Evolutionary conservation across 495 filamentous ascomycete species (phyloP), one percentile per base, ranked within the genome.

Genomic region (Penicillium lagena): DNA sequence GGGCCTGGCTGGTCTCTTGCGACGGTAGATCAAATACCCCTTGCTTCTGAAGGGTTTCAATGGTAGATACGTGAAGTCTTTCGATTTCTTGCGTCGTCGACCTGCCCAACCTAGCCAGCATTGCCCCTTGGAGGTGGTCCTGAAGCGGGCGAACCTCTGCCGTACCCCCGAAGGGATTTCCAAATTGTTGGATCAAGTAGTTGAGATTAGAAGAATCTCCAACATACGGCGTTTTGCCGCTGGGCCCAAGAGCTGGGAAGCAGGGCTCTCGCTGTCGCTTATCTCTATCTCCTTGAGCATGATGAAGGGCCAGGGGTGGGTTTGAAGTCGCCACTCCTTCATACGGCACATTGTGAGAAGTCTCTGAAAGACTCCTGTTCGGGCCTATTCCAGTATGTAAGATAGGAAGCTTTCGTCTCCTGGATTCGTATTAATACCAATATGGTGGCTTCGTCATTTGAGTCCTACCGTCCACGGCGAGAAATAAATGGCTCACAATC

Each of bases 171-270:
- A 45, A 52, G 4, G 50, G 50, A 14, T 49, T 41, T 11, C 50
- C 50, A 38, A 53, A 53, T 30, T 53, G 37, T 42, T 45, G 50
- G 27, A 53, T 33, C 15, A 53, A 32, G 15, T 53, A 53, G 17
- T 53, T 53, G 4, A 53, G 15, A 29, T 53, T 53, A 7, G 42
- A 53, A 9, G 46, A 41, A 13, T 53, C 50, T 6, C 38, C 50
- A 31, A 53, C 42, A 42, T 49, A 53, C 5, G 32, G 46, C 2
- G 50, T 48, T 17, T 45, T 48, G 0, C 50, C 50, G 2, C 40
- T 37, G 4, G 50, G 42, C 0, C 35, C 37, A 11, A 30, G 39
- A 13, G 39, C 15, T 37, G 50, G 50, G 30, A 52, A 44, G 35
- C 37, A 48, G 10, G 50, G 45, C 35, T 41, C 32, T 29, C 39